Base-by-base conservation (phyloP, 768 basidiomycete species). In the Macrolepiota fuliginosa region DNA sequence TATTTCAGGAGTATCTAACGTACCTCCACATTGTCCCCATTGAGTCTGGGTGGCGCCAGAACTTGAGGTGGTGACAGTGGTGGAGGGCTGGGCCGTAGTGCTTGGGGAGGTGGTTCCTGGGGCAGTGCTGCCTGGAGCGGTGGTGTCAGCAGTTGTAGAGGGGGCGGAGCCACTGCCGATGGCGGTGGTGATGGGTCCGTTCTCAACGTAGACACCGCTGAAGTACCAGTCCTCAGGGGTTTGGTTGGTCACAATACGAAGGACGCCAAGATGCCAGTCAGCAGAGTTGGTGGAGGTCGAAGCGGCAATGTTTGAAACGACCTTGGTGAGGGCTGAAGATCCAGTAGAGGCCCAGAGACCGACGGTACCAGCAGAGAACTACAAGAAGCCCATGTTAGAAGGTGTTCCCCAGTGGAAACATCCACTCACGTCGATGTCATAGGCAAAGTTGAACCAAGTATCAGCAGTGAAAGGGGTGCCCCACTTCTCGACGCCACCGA, bases 401-500 rank as follows among this genome's bases (percentile, higher is more conserved):
- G 37, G 47, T 15, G 24, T 12, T 15, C 25, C 13, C 22, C 15
- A 35, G 35, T 46, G 39, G 54, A 36, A n/a, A 36, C 17, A 62
- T 25, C 15, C 40, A 74, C 83, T 61, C 56, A 82, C 83, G 66
- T 87, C 74, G 66, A 86, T 86, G 63, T 87, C 85, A 65, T 87
- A 87, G 32, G 84, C 85, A 64, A 88, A 86, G 76, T 87, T 87
- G 74, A 79, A 84, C 84, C 84, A 88, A 52, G 77, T 79, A 39
- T 77, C 81, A 5, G 85, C 74, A 15, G 72, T 75, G 72, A 83
- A 82, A 1, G 81, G 74, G 1, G 79, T 78, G 53, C 77, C 73
- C 83, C 83, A 87, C 66, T 84, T 74, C 27, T 77, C 71, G 7
- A 73, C 68, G 29, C 78, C 74, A 11, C 68, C 63, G 22, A 84